Evolutionary conservation across 2,329 filamentous ascomycete species (phyloP), one percentile per base, ranked within the genome.

Genomic region (Gliomastix tumulicola): DNA sequence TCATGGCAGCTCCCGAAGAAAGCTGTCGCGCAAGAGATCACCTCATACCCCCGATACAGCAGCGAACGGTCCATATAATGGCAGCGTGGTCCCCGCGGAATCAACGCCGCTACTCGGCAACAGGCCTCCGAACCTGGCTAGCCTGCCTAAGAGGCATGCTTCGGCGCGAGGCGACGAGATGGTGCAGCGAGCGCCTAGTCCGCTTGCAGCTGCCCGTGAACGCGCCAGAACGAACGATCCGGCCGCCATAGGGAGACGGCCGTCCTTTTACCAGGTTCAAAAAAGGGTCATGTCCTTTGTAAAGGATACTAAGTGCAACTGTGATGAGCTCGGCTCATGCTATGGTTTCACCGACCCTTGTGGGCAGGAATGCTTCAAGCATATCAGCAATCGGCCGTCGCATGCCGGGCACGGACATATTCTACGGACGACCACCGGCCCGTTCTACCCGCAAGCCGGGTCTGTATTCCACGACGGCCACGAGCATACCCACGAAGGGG

Each of bases 301-400:
- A 42, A 76, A 72, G 50, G 78, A 82, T 47, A 78, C 70, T 17
- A 82, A 82, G 51, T 49, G 66, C 22, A 74, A 79, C 47, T 82
- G 78, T 46, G 76, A 82, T 42, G 71, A 76, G 44, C 55, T 57
- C 15, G 78, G 76, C 1, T 71, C 73, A 3, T 83, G 78, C 50
- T 82, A 66, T 46, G 79, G 79, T 38, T 83, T 78, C 50, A 68
- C 75, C 3, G 79, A 82, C 45, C 77, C 76, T 1, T 82, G 78
- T 43, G 77, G 76, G 2, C 75, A 80, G 50, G 76, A 78, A 50
- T 82, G 78, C 54, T 79, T 76, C 55, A 80, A 78, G 45, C 74
- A 79, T 41, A 30, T 79, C 4, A 59, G 49, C 45, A 59, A 53
- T 21, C 64, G 68, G 17, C 44, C 60, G 17, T 47, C 53, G 4